Base-by-base conservation (phyloP, 2,329 filamentous ascomycete genomes). In the Blumeria hordei region DNA sequence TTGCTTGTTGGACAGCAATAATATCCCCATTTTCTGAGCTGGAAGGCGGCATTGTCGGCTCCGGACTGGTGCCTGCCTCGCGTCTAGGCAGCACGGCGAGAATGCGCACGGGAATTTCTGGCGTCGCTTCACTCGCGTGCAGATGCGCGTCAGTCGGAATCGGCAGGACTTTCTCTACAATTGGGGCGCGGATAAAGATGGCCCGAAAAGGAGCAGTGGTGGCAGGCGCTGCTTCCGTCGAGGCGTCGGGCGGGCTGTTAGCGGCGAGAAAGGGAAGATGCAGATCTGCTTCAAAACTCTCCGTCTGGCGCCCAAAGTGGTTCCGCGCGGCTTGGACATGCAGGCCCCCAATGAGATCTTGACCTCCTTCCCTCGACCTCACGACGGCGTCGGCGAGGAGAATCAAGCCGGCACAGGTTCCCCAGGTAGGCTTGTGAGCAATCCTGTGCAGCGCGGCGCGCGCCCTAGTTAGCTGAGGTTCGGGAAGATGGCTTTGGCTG, bases 371-470 rank as follows among this genome's bases (percentile, higher is more conserved):
- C 67, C 95, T 96, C 39, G 85, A 88, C 58, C 82, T 78, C 66
- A 90, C 94, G 53, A 88, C 90, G 57, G 83, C 80, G 64, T 94
- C 85, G 1, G 88, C 83, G 53, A 98, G 80, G 52, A 96, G 72
- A 61, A 98, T 95, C 56, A 96, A 75, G 9, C 92, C 92, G 11
- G 92, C 92, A 67, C 92, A 98, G 18, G 92, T 96, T 56, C 92
- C 92, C 90, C 90, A 98, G 28, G 84, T 85, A 10, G 88, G 88
- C 62, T 84, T 88, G 60, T 83, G 78, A 54, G 78, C 71, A 43
- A 85, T 71, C 64, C 85, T 90, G 59, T 43, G 21, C 21, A 28
- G 21, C 21, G 21, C 21, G 21, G 21, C 21, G 21, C 21, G 21
- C 21, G 21, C 21, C 4, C 21, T 28, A 28, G 21, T 28, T 28